Conservation (phyloP, 2,329 filamentous ascomycete genomes). For the Alternaria conjuncta region DNA sequence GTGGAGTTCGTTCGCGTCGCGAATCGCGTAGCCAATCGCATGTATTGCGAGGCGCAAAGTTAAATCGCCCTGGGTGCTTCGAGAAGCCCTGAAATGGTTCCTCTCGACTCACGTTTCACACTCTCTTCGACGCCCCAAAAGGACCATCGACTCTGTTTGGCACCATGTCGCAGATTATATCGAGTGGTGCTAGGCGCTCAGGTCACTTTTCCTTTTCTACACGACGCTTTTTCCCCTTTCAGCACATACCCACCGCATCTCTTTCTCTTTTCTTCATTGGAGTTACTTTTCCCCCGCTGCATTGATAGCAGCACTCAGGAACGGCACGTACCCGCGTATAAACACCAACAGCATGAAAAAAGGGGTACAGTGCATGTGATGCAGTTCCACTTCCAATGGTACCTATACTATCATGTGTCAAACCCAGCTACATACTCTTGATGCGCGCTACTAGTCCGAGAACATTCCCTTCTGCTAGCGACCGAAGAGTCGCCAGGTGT, state of each 20-base stretch:
- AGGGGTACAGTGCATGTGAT: background rate
- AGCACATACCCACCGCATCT: background rate
- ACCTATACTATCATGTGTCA: background rate
- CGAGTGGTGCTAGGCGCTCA: background rate
- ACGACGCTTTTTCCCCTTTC: conserved; percentile 3
- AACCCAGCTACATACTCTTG: background rate
- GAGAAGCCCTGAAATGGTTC: conserved; percentile 20
- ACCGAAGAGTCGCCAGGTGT: background rate
- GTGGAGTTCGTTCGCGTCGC: conserved; percentile 4
- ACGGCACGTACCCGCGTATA: background rate
- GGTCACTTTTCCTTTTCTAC: background rate
- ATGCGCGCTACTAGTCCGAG: background rate
- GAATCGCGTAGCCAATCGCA: conserved; percentile 15
- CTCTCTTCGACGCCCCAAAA: background rate
- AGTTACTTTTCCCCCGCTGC: background rate
- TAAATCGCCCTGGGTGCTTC: background rate
- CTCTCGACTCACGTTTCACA: conserved; percentile 6
- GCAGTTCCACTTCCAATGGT: background rate
- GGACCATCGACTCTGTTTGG: background rate
- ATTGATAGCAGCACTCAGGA: background rate
- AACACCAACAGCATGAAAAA: background rate
- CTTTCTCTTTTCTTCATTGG: background rate
- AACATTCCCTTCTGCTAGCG: background rate
- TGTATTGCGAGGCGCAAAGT: background rate
- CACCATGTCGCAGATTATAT: conserved; percentile 3